Conservation (phyloP, 768 basidiomycete species). For the Postia placenta region DNA sequence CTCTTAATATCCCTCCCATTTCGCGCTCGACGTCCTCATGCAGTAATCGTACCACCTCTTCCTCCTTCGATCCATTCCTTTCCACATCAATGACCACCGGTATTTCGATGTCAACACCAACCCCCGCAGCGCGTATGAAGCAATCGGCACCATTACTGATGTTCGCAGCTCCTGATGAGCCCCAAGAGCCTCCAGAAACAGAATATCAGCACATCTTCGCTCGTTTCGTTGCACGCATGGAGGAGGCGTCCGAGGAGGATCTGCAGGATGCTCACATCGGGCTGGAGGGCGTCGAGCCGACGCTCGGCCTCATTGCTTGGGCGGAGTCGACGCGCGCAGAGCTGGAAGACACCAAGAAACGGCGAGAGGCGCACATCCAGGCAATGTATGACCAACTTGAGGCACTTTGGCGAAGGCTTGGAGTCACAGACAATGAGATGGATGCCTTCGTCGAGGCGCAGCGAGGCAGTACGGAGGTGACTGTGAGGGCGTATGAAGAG, state of each 20-base stretch:
- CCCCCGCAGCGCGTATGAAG: conserved; percentile 22
- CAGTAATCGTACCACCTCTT: conserved; percentile 18
- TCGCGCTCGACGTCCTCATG: conserved; percentile 26
- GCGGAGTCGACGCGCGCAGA: conserved; percentile 49
- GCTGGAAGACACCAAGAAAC: conserved; percentile 67
- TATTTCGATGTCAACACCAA: conserved; percentile 30
- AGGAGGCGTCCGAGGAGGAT: conserved; percentile 49
- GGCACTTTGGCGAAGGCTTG: conserved; percentile 83
- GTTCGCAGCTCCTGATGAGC: conserved; percentile 8
- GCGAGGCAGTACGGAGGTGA: conserved; percentile 74
- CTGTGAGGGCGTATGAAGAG: conserved; percentile 77
- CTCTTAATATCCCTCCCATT: conserved; percentile 20
- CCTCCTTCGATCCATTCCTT: conserved; percentile 30
- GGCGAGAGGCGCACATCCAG: conserved; percentile 82
- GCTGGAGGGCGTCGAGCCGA: conserved; percentile 76
- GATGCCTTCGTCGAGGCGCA: conserved; percentile 89
- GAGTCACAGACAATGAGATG: conserved; percentile 73
- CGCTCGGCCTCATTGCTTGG: conserved; percentile 67
- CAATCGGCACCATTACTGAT: conserved; percentile 34
- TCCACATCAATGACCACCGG: conserved; percentile 19
- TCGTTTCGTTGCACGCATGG: conserved; percentile 55
- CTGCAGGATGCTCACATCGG: conserved; percentile 40
- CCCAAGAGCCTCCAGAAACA: conserved; percentile 24
- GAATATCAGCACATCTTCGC: conserved; percentile 57
- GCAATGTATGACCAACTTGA: conserved; percentile 92